These are phyloP conservation scores for Epichloe sp. DNA, from an alignment of 2,329 filamentous ascomycete genomes.

Conservation along the genomic window DNA sequence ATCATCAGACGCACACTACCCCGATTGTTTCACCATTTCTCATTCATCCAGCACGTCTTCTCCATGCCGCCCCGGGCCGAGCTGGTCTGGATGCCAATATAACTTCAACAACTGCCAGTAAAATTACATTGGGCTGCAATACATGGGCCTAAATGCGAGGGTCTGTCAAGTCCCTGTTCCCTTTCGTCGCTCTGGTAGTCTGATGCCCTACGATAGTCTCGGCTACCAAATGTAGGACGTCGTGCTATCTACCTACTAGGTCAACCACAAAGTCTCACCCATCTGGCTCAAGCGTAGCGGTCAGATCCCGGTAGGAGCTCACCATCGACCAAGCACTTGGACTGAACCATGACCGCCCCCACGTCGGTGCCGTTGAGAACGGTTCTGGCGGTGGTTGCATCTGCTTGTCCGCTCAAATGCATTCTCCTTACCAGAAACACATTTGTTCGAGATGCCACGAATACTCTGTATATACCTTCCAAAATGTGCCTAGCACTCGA, in stretches of 20 bases:
- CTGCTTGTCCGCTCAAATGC: neutral
- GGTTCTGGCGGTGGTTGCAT: neutral
- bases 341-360: neutral
- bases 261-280: neutral
- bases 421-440: neutral
- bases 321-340: neutral
- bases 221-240: neutral
- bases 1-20: neutral
- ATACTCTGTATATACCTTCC: no score
- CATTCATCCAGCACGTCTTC: neutral
- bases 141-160: neutral
- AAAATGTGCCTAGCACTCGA: neutral
- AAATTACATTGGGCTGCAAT: conserved; percentile 1
- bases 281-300: neutral
- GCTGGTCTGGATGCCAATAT: neutral
- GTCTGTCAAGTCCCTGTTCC: neutral
- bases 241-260: neutral
- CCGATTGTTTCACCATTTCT: neutral
- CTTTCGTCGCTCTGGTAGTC: neutral
- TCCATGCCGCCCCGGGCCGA: neutral
- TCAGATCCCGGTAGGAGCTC: neutral
- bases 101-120: neutral
- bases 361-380: neutral
- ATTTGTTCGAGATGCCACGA: neutral
- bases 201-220: neutral